phyloP scores from a whole-genome alignment of 2,329 filamentous ascomycete species.

The Diplodia intermedia region DNA sequence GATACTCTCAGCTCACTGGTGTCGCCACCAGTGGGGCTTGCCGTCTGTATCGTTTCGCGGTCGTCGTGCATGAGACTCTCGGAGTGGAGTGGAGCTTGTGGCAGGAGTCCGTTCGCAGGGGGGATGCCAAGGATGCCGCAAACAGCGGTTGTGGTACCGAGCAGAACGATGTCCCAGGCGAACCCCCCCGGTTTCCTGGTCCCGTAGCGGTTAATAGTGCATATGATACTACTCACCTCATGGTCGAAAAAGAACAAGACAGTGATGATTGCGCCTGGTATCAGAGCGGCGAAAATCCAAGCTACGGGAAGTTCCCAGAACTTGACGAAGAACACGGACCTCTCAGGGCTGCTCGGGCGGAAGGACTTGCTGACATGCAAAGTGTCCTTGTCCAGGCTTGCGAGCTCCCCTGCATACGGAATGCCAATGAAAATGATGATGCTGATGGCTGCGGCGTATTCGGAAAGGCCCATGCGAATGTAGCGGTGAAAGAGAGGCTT shows the following conservation, averaged over 20 bases:
- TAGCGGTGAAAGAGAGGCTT: constrained; percentile 67
- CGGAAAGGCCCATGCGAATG: constrained; percentile 65
- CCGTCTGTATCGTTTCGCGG: constrained; percentile 50
- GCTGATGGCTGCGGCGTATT: constrained; percentile 71
- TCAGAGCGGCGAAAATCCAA: constrained; percentile 68
- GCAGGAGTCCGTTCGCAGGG: constrained; percentile 69
- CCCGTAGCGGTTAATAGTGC: constrained; percentile 67
- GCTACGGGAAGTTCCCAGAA: constrained; percentile 67
- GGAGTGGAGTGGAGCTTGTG: constrained; percentile 70
- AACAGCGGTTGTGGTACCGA: constrained; percentile 68
- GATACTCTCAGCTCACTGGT: constrained; percentile 46
- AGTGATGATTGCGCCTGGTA: constrained; percentile 69
- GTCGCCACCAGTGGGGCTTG: constrained; percentile 5
- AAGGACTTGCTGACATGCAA: constrained; percentile 64
- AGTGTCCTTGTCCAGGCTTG: constrained; percentile 63
- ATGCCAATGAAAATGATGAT: constrained; percentile 71
- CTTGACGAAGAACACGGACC: constrained; percentile 64
- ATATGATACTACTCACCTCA: constrained; percentile 73
- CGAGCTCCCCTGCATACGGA: constrained; percentile 67
- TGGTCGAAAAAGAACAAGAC: constrained; percentile 75
- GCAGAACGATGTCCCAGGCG: constrained; percentile 68
- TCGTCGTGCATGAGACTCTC: constrained; percentile 66
- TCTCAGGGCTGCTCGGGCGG: constrained; percentile 62
- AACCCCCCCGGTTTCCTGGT: constrained; percentile 68
- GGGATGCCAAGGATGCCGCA: constrained; percentile 72